phyloP scores from a whole-genome alignment of 2,329 filamentous ascomycete species.

The Colletotrichum tropicale region DNA sequence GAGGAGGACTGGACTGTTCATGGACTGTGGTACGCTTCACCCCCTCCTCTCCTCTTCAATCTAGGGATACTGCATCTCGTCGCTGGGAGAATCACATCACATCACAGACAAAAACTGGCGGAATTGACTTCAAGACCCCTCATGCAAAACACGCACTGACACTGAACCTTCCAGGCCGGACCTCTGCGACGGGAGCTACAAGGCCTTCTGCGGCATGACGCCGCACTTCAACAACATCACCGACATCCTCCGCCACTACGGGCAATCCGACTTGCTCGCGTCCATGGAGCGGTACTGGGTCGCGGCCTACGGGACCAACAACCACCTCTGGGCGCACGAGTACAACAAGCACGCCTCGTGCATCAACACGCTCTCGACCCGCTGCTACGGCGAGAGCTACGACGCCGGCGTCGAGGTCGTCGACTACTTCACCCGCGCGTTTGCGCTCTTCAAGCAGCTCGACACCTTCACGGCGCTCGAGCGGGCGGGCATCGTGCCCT shows the following conservation, averaged over 20 bases:
- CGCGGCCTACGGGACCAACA: constrained; percentile 42
- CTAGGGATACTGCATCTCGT: accelerated
- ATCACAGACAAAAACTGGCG: neutral
- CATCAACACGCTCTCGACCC: constrained; percentile 69
- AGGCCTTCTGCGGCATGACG: constrained; percentile 46
- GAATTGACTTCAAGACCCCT: neutral
- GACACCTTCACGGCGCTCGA: constrained; percentile 46
- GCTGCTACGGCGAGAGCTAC: constrained; percentile 65
- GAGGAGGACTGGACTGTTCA: constrained; percentile 50
- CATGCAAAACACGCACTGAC: neutral
- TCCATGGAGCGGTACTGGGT: constrained; percentile 50
- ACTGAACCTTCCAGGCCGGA: constrained; percentile 38
- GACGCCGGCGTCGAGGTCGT: constrained; percentile 44
- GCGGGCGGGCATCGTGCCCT: constrained; percentile 39
- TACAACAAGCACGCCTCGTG: constrained; percentile 77
- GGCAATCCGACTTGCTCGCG: constrained; percentile 39
- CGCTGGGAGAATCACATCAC: neutral
- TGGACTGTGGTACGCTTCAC: constrained; percentile 40
- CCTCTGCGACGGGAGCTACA: constrained; percentile 47
- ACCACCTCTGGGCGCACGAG: constrained; percentile 70
- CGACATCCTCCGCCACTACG: constrained; percentile 42
- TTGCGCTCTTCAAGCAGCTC: constrained; percentile 43
- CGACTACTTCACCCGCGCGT: constrained; percentile 49
- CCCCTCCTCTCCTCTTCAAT: too few species aligned
- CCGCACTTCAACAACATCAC: constrained; percentile 47